Evolutionary conservation across 2,329 filamentous ascomycete species (phyloP).

Genomic region (Blastomyces silverae): DNA sequence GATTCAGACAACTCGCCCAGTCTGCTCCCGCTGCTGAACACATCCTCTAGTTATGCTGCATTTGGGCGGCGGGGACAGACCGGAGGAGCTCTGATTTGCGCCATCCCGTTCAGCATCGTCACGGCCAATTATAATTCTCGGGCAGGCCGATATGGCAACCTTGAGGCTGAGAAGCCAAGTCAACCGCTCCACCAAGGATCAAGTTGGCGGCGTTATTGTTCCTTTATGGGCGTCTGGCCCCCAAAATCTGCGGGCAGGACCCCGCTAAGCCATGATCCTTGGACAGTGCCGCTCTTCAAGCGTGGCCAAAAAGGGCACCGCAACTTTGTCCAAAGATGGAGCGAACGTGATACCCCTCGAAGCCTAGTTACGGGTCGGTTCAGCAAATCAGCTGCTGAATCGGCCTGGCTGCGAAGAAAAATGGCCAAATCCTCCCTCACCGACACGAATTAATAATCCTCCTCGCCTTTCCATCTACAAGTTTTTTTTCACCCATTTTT

Average conservation of each 20-base stretch:
- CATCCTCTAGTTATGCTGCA: too few species aligned
- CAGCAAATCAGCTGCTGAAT: background rate
- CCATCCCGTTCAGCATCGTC: background rate
- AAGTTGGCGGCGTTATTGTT: background rate
- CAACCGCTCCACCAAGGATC: background rate
- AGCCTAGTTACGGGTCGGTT: background rate
- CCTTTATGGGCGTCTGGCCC: background rate
- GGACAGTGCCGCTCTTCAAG: background rate
- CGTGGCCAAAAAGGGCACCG: background rate
- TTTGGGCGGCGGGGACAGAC: background rate
- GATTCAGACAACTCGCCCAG: too few species aligned
- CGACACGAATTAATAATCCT: background rate
- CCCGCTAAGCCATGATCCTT: background rate
- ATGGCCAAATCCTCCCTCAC: background rate
- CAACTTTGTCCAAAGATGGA: background rate
- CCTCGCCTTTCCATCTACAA: background rate
- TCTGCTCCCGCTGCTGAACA: too few species aligned
- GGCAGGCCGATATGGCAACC: background rate
- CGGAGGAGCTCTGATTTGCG: background rate
- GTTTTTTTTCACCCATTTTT: background rate
- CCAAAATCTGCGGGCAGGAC: background rate
- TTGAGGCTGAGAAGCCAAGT: conserved; percentile 2
- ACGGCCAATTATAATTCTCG: background rate
- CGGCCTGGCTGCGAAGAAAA: background rate
- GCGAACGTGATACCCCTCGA: background rate